Evolutionary conservation across 805 yeast species (phyloP).

Genomic region (Danielia oregonensis): DNA sequence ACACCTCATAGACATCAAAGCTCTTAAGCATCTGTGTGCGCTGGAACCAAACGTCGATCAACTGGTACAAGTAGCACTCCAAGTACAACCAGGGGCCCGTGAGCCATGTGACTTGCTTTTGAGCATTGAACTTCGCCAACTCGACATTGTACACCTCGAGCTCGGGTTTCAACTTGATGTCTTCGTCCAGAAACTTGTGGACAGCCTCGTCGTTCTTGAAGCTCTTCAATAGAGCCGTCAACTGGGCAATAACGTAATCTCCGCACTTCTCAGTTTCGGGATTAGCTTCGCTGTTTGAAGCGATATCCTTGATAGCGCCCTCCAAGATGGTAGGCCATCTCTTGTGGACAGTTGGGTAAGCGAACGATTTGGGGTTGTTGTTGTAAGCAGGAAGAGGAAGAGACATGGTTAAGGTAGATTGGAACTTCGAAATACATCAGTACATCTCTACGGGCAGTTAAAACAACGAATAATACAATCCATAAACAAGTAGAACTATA

Average conservation of each 20-base stretch:
- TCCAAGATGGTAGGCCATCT: constrained; percentile 87
- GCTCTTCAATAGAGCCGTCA: constrained; percentile 43
- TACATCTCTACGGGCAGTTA: not conserved
- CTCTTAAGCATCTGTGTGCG: constrained; percentile 9
- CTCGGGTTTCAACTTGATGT: constrained; percentile 43
- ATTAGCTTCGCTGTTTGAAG: constrained; percentile 16
- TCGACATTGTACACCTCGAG: constrained; percentile 59
- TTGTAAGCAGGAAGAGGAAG: constrained; percentile 56
- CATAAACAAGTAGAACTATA: constrained; percentile 5
- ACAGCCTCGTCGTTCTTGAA: constrained; percentile 37
- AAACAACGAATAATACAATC: constrained; percentile 2
- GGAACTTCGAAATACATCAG: not conserved
- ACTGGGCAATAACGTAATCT: constrained; percentile 34
- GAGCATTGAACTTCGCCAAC: constrained; percentile 28
- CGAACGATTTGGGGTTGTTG: constrained; percentile 75
- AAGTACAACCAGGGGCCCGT: constrained; percentile 87
- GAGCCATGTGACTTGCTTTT: constrained; percentile 55
- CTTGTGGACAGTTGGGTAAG: constrained; percentile 66
- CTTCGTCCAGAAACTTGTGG: constrained; percentile 22
- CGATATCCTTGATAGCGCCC: constrained; percentile 63
- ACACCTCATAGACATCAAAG: constrained; percentile 70
- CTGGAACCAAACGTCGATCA: constrained; percentile 49
- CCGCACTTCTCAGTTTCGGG: constrained; percentile 44
- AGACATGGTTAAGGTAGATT: constrained; percentile 24
- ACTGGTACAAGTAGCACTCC: constrained; percentile 82